phyloP scores from a whole-genome alignment of 306 rosid species.

The Vicia faba region DNA sequence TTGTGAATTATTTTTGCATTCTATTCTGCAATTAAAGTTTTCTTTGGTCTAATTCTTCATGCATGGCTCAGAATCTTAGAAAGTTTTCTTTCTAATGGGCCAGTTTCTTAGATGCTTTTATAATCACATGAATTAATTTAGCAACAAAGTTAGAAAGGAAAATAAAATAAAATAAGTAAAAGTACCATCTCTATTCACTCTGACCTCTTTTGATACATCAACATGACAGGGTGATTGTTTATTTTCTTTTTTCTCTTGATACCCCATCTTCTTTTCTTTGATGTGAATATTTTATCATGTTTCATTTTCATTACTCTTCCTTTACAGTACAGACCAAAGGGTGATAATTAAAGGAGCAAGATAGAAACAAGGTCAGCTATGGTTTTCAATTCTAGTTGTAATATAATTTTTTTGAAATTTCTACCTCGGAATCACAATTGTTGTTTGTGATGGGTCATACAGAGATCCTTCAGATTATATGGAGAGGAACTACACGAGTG shows the following conservation, averaged over 20 bases:
- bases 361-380: background rate
- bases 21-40: constrained; percentile 12
- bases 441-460: no score
- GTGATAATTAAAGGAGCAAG: constrained; percentile 31
- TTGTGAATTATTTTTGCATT: constrained; percentile 25
- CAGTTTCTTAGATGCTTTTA: constrained; percentile 32
- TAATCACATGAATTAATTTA: constrained; percentile 15
- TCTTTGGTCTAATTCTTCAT: constrained; percentile 7
- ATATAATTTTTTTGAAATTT: background rate
- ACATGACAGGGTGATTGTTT: background rate
- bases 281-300: constrained; percentile 22
- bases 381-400: background rate
- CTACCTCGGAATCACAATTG: no score
- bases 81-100: constrained; percentile 39
- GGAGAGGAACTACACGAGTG: no score
- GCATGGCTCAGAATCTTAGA: constrained; percentile 40
- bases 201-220: constrained; percentile 29
- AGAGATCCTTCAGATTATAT: no score
- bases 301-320: constrained; percentile 20
- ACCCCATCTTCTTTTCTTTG: constrained; percentile 19
- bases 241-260: background rate
- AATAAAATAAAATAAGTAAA: constrained; percentile 26
- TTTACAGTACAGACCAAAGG: constrained; percentile 34
- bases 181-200: constrained; percentile 26
- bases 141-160: constrained; percentile 33